These are phyloP conservation scores for Ceratocystis harringtonii DNA, from an alignment of 2,329 filamentous ascomycete species.

Conservation along the genomic window DNA sequence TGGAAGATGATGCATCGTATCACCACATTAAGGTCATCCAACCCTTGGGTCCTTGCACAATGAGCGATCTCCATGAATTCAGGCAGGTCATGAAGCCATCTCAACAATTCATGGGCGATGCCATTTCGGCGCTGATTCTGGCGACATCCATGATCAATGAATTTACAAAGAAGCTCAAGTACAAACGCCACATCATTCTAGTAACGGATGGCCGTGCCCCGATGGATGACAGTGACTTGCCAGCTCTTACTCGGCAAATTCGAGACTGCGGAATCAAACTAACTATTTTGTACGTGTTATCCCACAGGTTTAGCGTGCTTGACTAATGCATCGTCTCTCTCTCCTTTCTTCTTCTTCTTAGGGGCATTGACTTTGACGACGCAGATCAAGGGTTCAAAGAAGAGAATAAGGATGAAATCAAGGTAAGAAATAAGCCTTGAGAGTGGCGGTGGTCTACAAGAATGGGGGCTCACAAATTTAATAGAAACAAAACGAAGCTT, in stretches of 20 bases:
- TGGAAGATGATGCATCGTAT: constrained; percentile 58
- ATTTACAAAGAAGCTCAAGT: constrained; percentile 70
- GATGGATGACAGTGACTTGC: constrained; percentile 49
- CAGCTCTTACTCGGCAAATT: constrained; percentile 56
- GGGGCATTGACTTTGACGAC: constrained; percentile 89
- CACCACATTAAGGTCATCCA: constrained; percentile 70
- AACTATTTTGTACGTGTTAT: constrained; percentile 50
- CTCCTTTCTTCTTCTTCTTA: constrained; percentile 23
- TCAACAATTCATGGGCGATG: constrained; percentile 56
- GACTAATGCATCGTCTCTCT: not conserved
- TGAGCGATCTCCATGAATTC: constrained; percentile 55
- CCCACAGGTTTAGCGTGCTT: not conserved
- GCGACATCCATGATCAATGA: constrained; percentile 73
- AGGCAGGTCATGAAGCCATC: constrained; percentile 51
- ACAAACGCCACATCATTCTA: constrained; percentile 63
- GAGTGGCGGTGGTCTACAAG: not conserved
- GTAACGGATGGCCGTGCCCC: constrained; percentile 65
- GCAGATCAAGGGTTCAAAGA: constrained; percentile 81
- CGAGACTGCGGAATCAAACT: constrained; percentile 65
- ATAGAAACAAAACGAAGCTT: constrained; percentile 49
- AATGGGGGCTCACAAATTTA: not conserved
- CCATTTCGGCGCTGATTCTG: constrained; percentile 73
- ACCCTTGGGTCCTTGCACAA: constrained; percentile 41
- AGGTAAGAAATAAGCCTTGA: constrained; percentile 47
- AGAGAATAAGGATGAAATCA: constrained; percentile 59